Base-by-base conservation (phyloP, 2,329 filamentous ascomycete genomes). In the Fusarium sp. region DNA sequence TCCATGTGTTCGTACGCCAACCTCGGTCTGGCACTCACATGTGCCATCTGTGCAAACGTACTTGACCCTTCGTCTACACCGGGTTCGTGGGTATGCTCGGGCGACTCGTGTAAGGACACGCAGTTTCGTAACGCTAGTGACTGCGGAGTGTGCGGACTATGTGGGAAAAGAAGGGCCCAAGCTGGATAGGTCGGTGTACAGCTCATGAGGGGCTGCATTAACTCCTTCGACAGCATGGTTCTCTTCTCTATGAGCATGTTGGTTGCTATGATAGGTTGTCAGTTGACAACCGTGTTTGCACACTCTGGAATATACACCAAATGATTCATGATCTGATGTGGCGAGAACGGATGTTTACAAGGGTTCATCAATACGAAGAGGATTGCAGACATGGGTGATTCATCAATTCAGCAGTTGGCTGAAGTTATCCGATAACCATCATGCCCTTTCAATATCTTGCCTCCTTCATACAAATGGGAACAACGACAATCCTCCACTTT, bases 1-100 rank as follows among this genome's bases (percentile, higher is more conserved):
- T 80, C 84, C 0, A 81, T 91, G 59, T 96, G 93, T 78, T 93
- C 91, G 0, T 86, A 91, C 55, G 80, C 81, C 55, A 94, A 93
- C 75, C 80, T 84, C 6, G 51, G 75, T 0, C 73, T 75, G 8
- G 81, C 86, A 7, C 78, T 88, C 2, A 91, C 87, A 4, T 96
- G 93, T 77, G 79, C 79, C 7, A 84, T 90, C 58, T 96, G 93
- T 77, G 85, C 89, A 23, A 88, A 95, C 69, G 91, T 94, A 1
- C 79, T 95, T 2, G 83, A 86, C 46, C 79, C 83, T 0, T 74
- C 79, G 0, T 83, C 84, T 54, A 82, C 89, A 46, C 79, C 84
- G 0, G 79, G 82, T 16, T 79, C 85, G n/a, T 95, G 92, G 92
- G 79, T 79, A 51, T 95, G 92, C 75, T 77, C 76, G 44, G 87